Evolutionary conservation across 495 filamentous ascomycete genomes (phyloP), one percentile per base, ranked within the genome.

Genomic region (Tuber umbilicatum): DNA sequence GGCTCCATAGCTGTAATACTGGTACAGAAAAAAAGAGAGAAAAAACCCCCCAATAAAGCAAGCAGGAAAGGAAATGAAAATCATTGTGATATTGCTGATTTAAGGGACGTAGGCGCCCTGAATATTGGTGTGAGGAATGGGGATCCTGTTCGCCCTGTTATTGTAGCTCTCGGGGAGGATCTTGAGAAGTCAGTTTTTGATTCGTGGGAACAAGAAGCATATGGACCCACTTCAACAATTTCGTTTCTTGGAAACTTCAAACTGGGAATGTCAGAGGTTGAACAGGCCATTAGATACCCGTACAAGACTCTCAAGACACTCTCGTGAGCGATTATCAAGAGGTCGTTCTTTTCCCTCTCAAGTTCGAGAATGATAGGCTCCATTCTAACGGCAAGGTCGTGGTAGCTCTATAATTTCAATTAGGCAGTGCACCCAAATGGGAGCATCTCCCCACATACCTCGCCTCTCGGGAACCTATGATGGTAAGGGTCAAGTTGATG

Each of bases 331-430:
- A 99, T 97, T 77, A 99, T 97, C 41, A 99, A 86, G 55, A 99
- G 86, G 83, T 99, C 96, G 74, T 96, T 97, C 81, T 97, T 92
- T 83, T 99, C 95, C 45, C 96, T 91, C 84, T 99, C 96, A 5
- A 99, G 87, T 84, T 99, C 96, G 16, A 99, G 88, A 83, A 99
- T 99, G 75, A 99, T 95, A 14, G 96, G 96, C 83, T 99, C 96
- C n/a, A 98, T 89, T 35, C 96, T 92, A 73, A 98, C 95, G 38
- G 96, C 96, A 55, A 99, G 89, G 82, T 99, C 95, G 83, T 99
- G 95, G 83, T 99, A 99, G 37, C 94, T 98, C 93, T 94, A 74
- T 64, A 68, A 35, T n/a, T 71, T 70, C 67, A 72, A 60, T 70
- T 70, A 79, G 77, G 81, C 68, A 80, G 71, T 76, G 73, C 60